Evolutionary conservation across 306 rosid genomes (phyloP).

Genomic region (Trifolium subterraneum): DNA sequence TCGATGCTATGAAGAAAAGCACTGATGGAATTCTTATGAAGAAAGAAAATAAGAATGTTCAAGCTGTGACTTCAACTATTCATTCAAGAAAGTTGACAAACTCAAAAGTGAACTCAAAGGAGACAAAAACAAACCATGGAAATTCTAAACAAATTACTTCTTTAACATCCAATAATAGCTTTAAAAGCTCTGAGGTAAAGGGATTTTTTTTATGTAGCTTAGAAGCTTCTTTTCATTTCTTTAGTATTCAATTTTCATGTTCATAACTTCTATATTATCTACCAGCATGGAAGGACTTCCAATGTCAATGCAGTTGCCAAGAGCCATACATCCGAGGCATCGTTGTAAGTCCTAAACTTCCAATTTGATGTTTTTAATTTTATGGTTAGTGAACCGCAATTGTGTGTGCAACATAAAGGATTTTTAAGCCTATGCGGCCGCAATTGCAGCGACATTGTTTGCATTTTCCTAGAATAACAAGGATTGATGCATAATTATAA

Average conservation of each 20-base stretch:
- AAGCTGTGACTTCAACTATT: constrained; percentile 27
- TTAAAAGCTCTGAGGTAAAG: constrained; percentile 54
- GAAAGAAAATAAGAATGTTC: constrained; percentile 47
- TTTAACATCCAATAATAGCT: constrained; percentile 53
- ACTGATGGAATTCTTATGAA: constrained; percentile 56
- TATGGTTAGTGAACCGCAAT: not conserved
- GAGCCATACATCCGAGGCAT: constrained; percentile 51
- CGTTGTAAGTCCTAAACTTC: constrained; percentile 55
- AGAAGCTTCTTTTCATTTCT: constrained; percentile 25
- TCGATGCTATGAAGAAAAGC: constrained; percentile 71
- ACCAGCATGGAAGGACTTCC: constrained; percentile 61
- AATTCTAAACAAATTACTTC: constrained; percentile 50
- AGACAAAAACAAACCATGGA: constrained; percentile 48
- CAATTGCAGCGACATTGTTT: not conserved
- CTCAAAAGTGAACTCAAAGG: constrained; percentile 57
- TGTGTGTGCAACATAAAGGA: not conserved
- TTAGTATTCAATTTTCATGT: constrained; percentile 23
- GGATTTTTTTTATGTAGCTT: not conserved
- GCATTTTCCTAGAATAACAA: not conserved
- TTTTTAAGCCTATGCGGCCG: not conserved
- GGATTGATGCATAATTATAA: too few relatives aligned
- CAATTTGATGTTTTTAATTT: not conserved
- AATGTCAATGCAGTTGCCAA: constrained; percentile 47
- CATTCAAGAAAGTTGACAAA: constrained; percentile 53
- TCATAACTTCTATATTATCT: constrained; percentile 20